phyloP scores from a whole-genome alignment of 148 eudicot genomes.

The Camellia lanceoleosa region DNA sequence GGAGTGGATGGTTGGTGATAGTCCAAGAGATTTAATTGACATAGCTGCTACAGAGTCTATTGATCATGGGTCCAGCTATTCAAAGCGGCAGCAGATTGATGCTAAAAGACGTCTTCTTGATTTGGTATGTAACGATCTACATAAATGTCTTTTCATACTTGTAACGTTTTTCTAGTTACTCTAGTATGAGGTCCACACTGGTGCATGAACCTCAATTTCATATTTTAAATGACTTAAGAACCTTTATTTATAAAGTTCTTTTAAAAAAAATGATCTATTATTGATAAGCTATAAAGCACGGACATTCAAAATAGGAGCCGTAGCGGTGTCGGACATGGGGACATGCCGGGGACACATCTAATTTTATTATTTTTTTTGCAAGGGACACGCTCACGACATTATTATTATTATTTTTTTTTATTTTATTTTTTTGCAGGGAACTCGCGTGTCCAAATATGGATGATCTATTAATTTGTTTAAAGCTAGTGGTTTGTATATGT shows the following conservation, averaged over 20 bases:
- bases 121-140: slow-evolving; percentile 47
- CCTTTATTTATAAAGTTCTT: neutral
- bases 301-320: too few relatives aligned
- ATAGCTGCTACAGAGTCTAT: slow-evolving; percentile 40
- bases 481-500: too few relatives aligned
- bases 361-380: too few relatives aligned
- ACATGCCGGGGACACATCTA: too few relatives aligned
- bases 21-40: slow-evolving; percentile 69
- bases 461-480: too few relatives aligned
- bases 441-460: too few relatives aligned
- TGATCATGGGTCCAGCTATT: slow-evolving; percentile 32
- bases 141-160: neutral
- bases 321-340: too few relatives aligned
- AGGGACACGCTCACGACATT: too few relatives aligned
- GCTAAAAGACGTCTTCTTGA: slow-evolving; percentile 80
- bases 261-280: too few relatives aligned
- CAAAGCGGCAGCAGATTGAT: slow-evolving; percentile 48
- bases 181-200: neutral
- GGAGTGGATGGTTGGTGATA: slow-evolving; percentile 96
- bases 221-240: neutral
- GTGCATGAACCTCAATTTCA: slow-evolving; percentile 10
- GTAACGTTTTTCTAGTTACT: neutral
- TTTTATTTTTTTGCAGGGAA: too few relatives aligned
- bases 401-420: too few relatives aligned
- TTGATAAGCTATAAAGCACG: too few relatives aligned